phyloP scores from a whole-genome alignment of 345 rosid species.

The Aquilaria malaccensis region DNA sequence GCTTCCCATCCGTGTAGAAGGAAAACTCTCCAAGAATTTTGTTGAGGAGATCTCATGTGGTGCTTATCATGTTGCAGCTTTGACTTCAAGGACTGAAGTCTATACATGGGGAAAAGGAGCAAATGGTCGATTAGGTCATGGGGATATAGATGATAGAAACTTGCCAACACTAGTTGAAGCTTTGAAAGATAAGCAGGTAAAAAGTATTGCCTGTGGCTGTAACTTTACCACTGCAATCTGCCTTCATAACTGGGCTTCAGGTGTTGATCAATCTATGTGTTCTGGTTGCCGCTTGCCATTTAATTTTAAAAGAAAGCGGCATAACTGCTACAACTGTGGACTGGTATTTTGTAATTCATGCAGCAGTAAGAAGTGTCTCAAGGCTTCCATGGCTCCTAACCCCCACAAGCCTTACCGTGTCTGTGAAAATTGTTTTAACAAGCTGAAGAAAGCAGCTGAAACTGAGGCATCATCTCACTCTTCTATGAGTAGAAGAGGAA shows the following conservation, averaged over 20 bases:
- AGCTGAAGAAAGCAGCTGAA: constrained; percentile 36
- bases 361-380: constrained; percentile 45
- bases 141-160: constrained; percentile 29
- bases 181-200: constrained; percentile 35
- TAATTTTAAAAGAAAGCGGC: constrained; percentile 50
- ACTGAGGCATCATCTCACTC: constrained; percentile 36
- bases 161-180: constrained; percentile 40
- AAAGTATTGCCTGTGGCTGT: constrained; percentile 32
- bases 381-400: constrained; percentile 65
- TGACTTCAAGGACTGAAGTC: constrained; percentile 37
- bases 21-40: constrained; percentile 19
- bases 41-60: constrained; percentile 49
- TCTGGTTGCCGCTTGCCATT: constrained; percentile 34
- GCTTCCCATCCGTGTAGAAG: constrained; percentile 29
- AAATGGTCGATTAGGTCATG: constrained; percentile 47
- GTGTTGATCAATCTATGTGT: constrained; percentile 33
- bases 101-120: constrained; percentile 55
- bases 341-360: constrained; percentile 49
- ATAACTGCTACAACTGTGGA: constrained; percentile 71
- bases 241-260: constrained; percentile 33
- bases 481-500: constrained; percentile 70
- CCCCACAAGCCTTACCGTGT: constrained; percentile 54
- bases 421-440: constrained; percentile 49
- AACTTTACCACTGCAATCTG: constrained; percentile 42
- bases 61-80: constrained; percentile 35